Evolutionary conservation across 75 land plant species (phyloP).

Genomic region (Pinus tabuliformis): DNA sequence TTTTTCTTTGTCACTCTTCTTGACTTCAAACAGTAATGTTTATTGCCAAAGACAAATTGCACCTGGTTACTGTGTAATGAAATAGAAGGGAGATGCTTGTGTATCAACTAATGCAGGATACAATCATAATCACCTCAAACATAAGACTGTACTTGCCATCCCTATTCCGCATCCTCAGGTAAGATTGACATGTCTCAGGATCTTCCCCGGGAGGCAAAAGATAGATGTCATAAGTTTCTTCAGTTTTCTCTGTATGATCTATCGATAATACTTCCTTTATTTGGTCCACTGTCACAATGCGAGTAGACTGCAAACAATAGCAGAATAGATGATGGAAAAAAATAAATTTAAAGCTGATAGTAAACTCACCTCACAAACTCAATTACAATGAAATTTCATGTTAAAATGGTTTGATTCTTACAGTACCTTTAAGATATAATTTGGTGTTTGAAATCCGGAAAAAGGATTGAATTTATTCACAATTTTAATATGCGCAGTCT

Average conservation of each 20-base stretch:
- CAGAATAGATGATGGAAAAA: background rate
- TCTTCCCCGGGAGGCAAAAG: slow-evolving; percentile 48
- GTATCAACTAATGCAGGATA: background rate
- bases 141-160: slow-evolving; percentile 44
- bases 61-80: background rate
- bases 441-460: slow-evolving; percentile 38
- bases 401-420: background rate
- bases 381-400: background rate
- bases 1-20: background rate
- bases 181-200: slow-evolving; percentile 42
- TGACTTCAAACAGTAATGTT: background rate
- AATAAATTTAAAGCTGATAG: background rate
- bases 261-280: slow-evolving; percentile 21
- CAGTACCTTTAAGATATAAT: slow-evolving; percentile 37
- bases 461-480: slow-evolving; percentile 43
- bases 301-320: slow-evolving; percentile 26
- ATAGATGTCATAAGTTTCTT: slow-evolving; percentile 41
- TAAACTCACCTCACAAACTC: background rate
- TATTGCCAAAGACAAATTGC: background rate
- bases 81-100: background rate
- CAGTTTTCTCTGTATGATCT: slow-evolving; percentile 21
- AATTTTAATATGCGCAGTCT: slow-evolving; percentile 42
- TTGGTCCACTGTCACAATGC: slow-evolving; percentile 26
- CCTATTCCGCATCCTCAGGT: slow-evolving; percentile 37
- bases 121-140: slow-evolving; percentile 36